phyloP scores from a whole-genome alignment of 208 protist species.

The Acanthamoeba polyphaga region DNA sequence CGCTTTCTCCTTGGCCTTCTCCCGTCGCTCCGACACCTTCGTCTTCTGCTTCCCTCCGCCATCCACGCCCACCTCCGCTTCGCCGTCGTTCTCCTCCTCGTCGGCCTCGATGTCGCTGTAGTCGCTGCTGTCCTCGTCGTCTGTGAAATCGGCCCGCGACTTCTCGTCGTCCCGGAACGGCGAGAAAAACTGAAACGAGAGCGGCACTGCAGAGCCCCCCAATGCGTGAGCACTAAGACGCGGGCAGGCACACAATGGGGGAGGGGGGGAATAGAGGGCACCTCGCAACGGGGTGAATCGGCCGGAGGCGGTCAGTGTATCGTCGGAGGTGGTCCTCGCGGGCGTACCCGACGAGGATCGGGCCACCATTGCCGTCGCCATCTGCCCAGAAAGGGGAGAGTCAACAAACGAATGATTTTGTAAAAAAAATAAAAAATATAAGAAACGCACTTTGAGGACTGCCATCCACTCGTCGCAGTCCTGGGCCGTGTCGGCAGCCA shows the following conservation, averaged over 20 bases:
- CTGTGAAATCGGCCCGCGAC: neutral
- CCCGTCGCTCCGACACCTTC: neutral
- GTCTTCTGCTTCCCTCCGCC: neutral
- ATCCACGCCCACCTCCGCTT: neutral
- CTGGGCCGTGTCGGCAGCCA: neutral
- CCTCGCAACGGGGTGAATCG: neutral
- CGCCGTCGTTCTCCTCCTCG: no score
- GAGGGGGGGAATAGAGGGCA: no score
- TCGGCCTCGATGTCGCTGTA: neutral
- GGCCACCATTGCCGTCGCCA: neutral
- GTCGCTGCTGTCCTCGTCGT: constrained; percentile 8
- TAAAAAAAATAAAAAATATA: neutral
- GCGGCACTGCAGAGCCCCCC: neutral
- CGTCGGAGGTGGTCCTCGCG: neutral
- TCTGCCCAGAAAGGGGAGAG: neutral
- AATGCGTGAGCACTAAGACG: no score
- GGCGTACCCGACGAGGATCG: neutral
- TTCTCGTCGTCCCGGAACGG: neutral
- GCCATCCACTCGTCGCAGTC: constrained; percentile 13
- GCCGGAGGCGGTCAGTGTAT: neutral
- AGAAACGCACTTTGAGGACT: neutral
- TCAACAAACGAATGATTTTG: neutral
- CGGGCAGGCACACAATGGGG: neutral
- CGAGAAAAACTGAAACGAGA: neutral
- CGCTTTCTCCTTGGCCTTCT: neutral